A percentile compares a stretch with the other conserved stretches of the same genome.
Conservation (phyloP, 352 stramenopile genomes). For the Phytophthora tentaculata region DNA sequence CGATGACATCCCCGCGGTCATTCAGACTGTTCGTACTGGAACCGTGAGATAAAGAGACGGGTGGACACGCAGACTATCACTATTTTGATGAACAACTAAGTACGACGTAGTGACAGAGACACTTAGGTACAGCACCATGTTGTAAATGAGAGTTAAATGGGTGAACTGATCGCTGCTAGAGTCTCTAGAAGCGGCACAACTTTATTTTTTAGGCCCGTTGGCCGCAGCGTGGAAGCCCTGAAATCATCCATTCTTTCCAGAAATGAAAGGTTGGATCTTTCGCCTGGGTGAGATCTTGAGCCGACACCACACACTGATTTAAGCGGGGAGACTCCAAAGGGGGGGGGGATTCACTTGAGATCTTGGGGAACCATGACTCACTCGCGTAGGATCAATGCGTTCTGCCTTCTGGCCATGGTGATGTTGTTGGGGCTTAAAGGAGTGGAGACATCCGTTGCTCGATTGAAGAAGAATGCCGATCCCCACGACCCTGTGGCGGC, state of each 20-base stretch:
- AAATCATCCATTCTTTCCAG: constrained; percentile 11
- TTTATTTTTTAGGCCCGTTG: no score
- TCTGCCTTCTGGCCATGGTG: constrained; percentile 1
- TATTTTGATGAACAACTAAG: neutral
- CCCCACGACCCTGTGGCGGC: constrained; percentile 60
- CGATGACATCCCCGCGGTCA: constrained; percentile 62
- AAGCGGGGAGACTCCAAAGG: constrained; percentile 1
- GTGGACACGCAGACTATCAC: neutral
- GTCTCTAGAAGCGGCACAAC: neutral
- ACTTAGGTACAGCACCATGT: no score
- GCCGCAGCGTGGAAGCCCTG: neutral
- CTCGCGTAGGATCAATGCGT: constrained; percentile 1
- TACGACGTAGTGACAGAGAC: constrained; percentile 1
- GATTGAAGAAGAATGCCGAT: constrained; percentile 34
- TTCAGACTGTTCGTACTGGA: constrained; percentile 73
- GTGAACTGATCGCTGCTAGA: neutral
- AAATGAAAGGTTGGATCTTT: constrained; percentile 6
- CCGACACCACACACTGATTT: constrained; percentile 27
- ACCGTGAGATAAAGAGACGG: constrained; percentile 24
- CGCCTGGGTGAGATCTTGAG: constrained; percentile 18
- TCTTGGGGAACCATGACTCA: constrained; percentile 21
- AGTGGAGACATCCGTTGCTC: constrained; percentile 19
- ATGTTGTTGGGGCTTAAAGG: constrained; percentile 7
- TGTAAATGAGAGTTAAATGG: no score
- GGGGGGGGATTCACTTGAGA: constrained; percentile 6